Percentiles rank a stretch among this genome's conserved stretches.
These are phyloP conservation scores for Ogataea ramenticola DNA, from an alignment of 805 yeast species.

Conservation along the genomic window DNA sequence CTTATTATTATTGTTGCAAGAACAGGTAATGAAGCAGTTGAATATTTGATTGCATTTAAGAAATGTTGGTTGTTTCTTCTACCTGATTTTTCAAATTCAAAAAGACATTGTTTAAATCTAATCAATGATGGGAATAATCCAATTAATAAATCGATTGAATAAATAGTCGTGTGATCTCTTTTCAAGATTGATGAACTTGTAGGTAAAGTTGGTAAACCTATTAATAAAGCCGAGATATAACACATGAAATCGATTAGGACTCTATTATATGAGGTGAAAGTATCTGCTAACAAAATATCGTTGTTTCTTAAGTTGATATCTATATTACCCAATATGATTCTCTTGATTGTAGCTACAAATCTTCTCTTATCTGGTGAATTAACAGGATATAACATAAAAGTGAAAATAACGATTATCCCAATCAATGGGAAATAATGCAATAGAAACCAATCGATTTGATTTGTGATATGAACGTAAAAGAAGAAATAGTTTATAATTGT, in stretches of 20 bases:
- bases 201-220: constrained; percentile 30
- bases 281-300: constrained; percentile 79
- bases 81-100: constrained; percentile 50
- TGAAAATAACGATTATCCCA: constrained; percentile 28
- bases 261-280: constrained; percentile 73
- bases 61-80: constrained; percentile 46
- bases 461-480: constrained; percentile 19
- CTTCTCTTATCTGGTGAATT: constrained; percentile 31
- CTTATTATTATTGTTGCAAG: constrained; percentile 26
- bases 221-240: constrained; percentile 39
- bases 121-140: constrained; percentile 57
- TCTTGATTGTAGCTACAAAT: constrained; percentile 38
- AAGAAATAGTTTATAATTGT: constrained; percentile 21
- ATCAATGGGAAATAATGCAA: constrained; percentile 31
- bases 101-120: constrained; percentile 74
- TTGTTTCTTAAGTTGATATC: constrained; percentile 57
- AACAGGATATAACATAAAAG: constrained; percentile 28
- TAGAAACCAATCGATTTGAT: constrained; percentile 10
- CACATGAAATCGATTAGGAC: constrained; percentile 67
- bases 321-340: constrained; percentile 54
- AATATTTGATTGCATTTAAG: constrained; percentile 69
- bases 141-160: constrained; percentile 23
- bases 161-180: constrained; percentile 21
- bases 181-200: constrained; percentile 17
- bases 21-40: constrained; percentile 51